These are phyloP conservation scores for Metschnikowia corniflorae DNA, from an alignment of 805 yeast genomes.

Conservation along the genomic window DNA sequence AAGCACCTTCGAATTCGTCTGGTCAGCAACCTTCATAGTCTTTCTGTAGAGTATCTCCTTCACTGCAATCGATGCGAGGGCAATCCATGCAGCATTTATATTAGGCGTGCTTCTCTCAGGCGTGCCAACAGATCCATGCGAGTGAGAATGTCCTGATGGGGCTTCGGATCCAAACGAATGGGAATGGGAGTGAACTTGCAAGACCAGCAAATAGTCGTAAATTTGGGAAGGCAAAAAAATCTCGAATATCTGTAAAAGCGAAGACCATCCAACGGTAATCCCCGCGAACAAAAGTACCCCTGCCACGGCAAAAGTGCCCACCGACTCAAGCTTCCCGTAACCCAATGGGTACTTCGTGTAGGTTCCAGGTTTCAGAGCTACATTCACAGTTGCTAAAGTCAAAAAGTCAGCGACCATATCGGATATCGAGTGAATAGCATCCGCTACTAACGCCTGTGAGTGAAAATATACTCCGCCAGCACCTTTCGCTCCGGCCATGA, in stretches of 20 bases:
- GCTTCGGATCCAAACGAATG: conserved; percentile 31
- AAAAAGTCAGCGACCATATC: conserved; percentile 88
- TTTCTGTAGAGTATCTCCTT: conserved; percentile 87
- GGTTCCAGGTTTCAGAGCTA: conserved; percentile 52
- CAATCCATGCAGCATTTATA: conserved; percentile 95
- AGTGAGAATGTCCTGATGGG: conserved; percentile 15
- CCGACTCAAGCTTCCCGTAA: conserved; percentile 87
- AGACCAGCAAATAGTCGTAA: conserved; percentile 48
- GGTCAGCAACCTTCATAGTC: conserved; percentile 74
- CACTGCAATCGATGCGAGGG: conserved; percentile 78
- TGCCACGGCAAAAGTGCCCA: conserved; percentile 88
- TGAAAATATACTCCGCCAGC: conserved; percentile 89
- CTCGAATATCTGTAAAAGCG: conserved; percentile 63
- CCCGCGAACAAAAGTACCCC: conserved; percentile 84
- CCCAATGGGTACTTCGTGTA: conserved; percentile 79
- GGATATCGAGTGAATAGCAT: conserved; percentile 88
- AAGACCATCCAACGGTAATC: conserved; percentile 83
- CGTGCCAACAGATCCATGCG: conserved; percentile 4
- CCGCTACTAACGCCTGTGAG: conserved; percentile 92
- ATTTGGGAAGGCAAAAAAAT: conserved; percentile 62
- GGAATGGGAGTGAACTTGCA: conserved; percentile 51
- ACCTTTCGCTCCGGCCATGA: conserved; percentile 84
- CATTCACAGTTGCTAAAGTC: conserved; percentile 84
- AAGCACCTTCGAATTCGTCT: conserved; percentile 80
- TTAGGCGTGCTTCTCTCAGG: conserved; percentile 34